phyloP scores from a whole-genome alignment of 805 yeast genomes.

The Kluyveromyces dobzhanskii region DNA sequence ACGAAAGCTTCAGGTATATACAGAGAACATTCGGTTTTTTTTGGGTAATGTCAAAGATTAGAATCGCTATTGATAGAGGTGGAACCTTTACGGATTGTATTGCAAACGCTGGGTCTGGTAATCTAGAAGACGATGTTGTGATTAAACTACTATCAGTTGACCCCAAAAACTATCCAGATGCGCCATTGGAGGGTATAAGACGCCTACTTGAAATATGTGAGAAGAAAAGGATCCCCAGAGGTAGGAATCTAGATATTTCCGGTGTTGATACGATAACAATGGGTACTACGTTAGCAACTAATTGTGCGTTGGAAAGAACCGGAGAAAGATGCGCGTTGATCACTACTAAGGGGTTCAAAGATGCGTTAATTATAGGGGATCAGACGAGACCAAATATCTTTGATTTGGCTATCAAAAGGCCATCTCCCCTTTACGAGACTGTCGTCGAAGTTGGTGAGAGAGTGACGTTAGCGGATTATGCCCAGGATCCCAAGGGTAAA shows the following conservation, averaged over 20 bases:
- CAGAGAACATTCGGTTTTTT: too few species aligned
- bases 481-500: slow-evolving; percentile 53
- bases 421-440: slow-evolving; percentile 59
- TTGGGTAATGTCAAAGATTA: slow-evolving; percentile 15
- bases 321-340: slow-evolving; percentile 82
- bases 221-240: slow-evolving; percentile 47
- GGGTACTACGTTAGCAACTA: slow-evolving; percentile 96
- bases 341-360: slow-evolving; percentile 84
- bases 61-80: slow-evolving; percentile 54
- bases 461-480: slow-evolving; percentile 71
- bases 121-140: slow-evolving; percentile 48
- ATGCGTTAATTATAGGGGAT: slow-evolving; percentile 75
- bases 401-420: slow-evolving; percentile 66
- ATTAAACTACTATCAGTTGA: slow-evolving; percentile 82
- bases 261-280: slow-evolving; percentile 62
- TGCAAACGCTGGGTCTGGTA: slow-evolving; percentile 39
- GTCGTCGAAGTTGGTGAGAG: slow-evolving; percentile 88
- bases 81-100: slow-evolving; percentile 86
- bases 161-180: slow-evolving; percentile 79
- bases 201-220: slow-evolving; percentile 58
- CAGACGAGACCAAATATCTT: slow-evolving; percentile 89
- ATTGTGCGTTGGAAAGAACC: slow-evolving; percentile 84
- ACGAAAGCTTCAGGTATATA: too few species aligned
- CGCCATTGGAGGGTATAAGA: slow-evolving; percentile 88
- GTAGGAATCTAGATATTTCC: slow-evolving; percentile 50